Conservation (phyloP, 2,329 filamentous ascomycete species). For the Huntiella omanensis region DNA sequence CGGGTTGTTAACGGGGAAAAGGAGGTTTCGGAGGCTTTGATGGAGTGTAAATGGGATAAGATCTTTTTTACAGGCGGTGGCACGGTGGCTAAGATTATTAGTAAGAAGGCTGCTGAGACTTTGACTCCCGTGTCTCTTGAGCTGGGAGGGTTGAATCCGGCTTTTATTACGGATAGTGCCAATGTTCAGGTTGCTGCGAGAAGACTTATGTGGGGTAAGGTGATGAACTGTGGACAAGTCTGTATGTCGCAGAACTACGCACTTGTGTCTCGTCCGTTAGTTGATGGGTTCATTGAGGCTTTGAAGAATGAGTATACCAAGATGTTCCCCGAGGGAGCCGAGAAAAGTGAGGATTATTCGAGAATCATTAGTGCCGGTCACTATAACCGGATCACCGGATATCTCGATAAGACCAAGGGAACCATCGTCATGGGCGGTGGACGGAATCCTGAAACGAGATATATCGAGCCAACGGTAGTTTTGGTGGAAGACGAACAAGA, state of each 20-base stretch:
- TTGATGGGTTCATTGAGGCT: slow-evolving; percentile 53
- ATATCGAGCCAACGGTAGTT: slow-evolving; percentile 88
- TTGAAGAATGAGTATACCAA: slow-evolving; percentile 52
- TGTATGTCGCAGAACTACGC: slow-evolving; percentile 90
- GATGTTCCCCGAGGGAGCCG: slow-evolving; percentile 70
- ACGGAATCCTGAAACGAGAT: slow-evolving; percentile 60
- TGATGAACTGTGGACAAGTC: slow-evolving; percentile 70
- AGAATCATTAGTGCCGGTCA: slow-evolving; percentile 66
- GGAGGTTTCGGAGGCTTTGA: slow-evolving; percentile 59
- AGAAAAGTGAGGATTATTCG: slow-evolving; percentile 57
- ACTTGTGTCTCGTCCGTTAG: slow-evolving; percentile 56
- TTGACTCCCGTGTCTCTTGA: slow-evolving; percentile 79
- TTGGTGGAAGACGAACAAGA: slow-evolving; percentile 58
- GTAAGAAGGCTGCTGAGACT: slow-evolving; percentile 74
- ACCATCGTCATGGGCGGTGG: slow-evolving; percentile 75
- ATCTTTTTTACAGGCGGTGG: slow-evolving; percentile 86
- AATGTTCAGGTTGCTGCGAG: slow-evolving; percentile 65
- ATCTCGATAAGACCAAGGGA: slow-evolving; percentile 71
- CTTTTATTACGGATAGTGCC: slow-evolving; percentile 71
- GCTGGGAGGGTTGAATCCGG: slow-evolving; percentile 80
- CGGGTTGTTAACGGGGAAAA: slow-evolving; percentile 63
- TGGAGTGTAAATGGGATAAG: slow-evolving; percentile 91
- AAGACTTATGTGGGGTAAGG: slow-evolving; percentile 77
- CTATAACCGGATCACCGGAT: slow-evolving; percentile 68
- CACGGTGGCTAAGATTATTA: slow-evolving; percentile 66